These are phyloP conservation scores for Xylaria sp. DNA, from an alignment of 2,329 filamentous ascomycete species.

Conservation along the genomic window DNA sequence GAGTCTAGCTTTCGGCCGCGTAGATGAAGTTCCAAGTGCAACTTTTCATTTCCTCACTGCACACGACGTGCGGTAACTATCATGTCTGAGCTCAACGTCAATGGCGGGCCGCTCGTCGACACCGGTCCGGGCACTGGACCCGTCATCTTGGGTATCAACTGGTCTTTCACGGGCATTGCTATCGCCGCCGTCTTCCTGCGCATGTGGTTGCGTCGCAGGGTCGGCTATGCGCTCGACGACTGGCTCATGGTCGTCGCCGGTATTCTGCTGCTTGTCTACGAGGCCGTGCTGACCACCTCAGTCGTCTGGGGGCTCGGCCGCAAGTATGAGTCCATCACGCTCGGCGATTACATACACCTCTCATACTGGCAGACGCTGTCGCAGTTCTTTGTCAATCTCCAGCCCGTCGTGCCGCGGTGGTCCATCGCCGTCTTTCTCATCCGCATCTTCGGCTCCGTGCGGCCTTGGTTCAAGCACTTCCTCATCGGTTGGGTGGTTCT, in stretches of 20 bases:
- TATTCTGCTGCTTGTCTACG: background rate
- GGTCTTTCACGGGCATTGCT: background rate
- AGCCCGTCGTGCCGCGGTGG: background rate
- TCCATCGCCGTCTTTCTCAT: background rate
- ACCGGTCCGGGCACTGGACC: background rate
- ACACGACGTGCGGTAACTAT: background rate
- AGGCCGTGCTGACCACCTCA: background rate
- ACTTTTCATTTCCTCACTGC: too few species aligned
- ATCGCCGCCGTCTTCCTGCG: background rate
- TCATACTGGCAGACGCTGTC: background rate
- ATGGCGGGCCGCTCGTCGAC: background rate
- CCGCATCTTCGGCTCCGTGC: background rate
- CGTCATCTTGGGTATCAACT: background rate
- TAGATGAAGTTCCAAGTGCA: too few species aligned
- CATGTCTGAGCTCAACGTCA: background rate
- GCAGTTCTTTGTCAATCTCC: background rate
- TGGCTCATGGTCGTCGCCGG: background rate
- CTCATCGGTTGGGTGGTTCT: background rate
- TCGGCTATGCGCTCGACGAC: background rate
- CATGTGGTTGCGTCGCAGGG: background rate
- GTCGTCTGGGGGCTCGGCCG: background rate
- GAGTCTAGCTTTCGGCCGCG: too few species aligned
- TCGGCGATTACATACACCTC: background rate
- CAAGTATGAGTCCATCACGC: background rate
- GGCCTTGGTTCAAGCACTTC: background rate